Percentiles rank a stretch among this genome's conserved stretches.
Evolutionary conservation across 31 red algal species (phyloP).

Genomic region (Endocladia muricata): DNA sequence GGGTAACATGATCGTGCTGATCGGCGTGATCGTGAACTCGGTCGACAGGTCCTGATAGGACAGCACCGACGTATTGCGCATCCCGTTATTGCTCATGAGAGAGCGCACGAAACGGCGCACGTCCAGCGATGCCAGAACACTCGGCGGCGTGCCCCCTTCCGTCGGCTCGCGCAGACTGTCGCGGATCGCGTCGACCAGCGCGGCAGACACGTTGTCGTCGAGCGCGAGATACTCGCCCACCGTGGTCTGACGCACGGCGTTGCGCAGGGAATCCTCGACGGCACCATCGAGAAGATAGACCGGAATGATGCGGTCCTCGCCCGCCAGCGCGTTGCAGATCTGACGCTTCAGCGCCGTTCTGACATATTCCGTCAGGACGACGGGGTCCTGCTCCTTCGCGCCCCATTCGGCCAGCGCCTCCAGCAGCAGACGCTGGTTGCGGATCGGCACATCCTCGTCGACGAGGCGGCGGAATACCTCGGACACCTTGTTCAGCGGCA

Average conservation of each 20-base stretch:
- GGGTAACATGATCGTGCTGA: too few relatives aligned
- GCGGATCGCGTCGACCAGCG: too few relatives aligned
- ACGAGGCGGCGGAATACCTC: slow-evolving; percentile 17
- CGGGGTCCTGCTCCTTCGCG: slow-evolving; percentile 15
- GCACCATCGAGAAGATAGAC: neutral
- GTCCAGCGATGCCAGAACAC: too few relatives aligned
- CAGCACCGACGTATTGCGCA: too few relatives aligned
- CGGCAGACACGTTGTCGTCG: too few relatives aligned
- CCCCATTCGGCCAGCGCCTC: slow-evolving; percentile 19
- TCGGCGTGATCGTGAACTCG: too few relatives aligned
- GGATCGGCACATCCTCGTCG: slow-evolving; percentile 10
- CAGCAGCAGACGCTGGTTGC: neutral
- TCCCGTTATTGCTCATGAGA: too few relatives aligned
- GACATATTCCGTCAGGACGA: slow-evolving; percentile 27
- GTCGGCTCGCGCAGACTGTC: too few relatives aligned
- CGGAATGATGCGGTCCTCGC: neutral
- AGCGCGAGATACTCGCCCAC: slow-evolving; percentile 8
- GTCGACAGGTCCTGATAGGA: too few relatives aligned
- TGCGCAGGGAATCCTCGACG: neutral
- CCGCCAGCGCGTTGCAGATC: neutral
- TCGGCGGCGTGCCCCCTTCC: too few relatives aligned
- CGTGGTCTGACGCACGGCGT: neutral
- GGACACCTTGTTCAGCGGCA: slow-evolving; percentile 2
- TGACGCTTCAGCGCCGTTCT: slow-evolving; percentile 17
- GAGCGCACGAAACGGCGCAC: too few relatives aligned